Evolutionary conservation across 768 basidiomycete genomes (phyloP).

Genomic region (Russula sp.): DNA sequence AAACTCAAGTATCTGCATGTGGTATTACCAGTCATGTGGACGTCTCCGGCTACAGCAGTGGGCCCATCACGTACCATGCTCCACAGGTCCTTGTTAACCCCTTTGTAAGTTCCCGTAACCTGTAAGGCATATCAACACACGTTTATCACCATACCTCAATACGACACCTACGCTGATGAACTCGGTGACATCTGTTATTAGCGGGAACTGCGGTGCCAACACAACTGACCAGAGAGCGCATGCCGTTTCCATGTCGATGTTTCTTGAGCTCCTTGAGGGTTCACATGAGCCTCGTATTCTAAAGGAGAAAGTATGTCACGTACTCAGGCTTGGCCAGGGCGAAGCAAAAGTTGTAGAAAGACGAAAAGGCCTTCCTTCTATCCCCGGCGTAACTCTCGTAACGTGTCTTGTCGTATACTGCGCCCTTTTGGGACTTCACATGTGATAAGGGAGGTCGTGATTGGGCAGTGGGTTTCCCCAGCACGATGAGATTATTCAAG

Average conservation of each 20-base stretch:
- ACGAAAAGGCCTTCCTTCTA: constrained; percentile 45
- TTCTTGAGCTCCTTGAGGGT: constrained; percentile 50
- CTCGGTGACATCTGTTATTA: constrained; percentile 55
- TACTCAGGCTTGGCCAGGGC: constrained; percentile 63
- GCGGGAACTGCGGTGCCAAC: constrained; percentile 55
- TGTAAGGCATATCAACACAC: constrained; percentile 17
- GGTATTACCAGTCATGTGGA: not conserved
- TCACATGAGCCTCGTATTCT: not conserved
- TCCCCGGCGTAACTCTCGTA: constrained; percentile 47
- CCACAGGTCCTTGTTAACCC: constrained; percentile 82
- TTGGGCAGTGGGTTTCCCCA: constrained; percentile 32
- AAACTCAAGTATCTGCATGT: constrained; percentile 64
- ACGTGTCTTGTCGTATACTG: constrained; percentile 47
- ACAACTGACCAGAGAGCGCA: constrained; percentile 71
- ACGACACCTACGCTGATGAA: constrained; percentile 52
- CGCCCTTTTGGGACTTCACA: constrained; percentile 34
- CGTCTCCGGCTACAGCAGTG: not conserved
- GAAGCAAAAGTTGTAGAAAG: constrained; percentile 69
- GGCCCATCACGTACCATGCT: constrained; percentile 50
- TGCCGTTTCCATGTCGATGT: constrained; percentile 81
- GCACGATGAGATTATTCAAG: constrained; percentile 55
- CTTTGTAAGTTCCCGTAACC: constrained; percentile 57
- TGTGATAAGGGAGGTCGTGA: constrained; percentile 11
- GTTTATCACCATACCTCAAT: not conserved
- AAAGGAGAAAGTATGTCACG: constrained; percentile 27